Evolutionary conservation across 225 moss, liverwort and hornwort species (phyloP).

Genomic region (Thuidium tamariscinum): DNA sequence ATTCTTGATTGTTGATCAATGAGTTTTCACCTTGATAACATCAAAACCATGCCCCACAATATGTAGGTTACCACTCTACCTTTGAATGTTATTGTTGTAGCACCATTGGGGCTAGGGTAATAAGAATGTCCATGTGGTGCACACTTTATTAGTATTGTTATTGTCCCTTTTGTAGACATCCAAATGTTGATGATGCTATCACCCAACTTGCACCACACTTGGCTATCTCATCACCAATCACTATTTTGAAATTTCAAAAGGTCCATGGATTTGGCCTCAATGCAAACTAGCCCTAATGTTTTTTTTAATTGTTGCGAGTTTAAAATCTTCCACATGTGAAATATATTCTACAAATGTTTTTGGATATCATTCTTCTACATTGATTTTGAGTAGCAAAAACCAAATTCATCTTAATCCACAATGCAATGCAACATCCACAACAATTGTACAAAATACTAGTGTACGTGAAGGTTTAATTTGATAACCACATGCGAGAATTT

Average conservation of each 20-base stretch:
- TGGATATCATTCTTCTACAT: neutral
- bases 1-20: too few species aligned
- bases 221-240: neutral
- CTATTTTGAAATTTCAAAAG: neutral
- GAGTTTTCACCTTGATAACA: too few species aligned
- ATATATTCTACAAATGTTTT: neutral
- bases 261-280: rapidly evolving
- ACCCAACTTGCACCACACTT: too few species aligned
- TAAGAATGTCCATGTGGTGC: rapidly evolving
- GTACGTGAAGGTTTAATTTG: too few species aligned
- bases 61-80: too few species aligned
- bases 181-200: neutral
- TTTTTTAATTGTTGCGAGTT: neutral
- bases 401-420: neutral
- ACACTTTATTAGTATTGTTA: neutral
- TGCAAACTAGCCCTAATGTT: neutral
- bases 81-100: neutral
- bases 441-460: too few species aligned
- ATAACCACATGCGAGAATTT: too few species aligned
- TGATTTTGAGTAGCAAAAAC: rapidly evolving
- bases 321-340: neutral
- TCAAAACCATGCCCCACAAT: too few species aligned
- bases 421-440: rapidly evolving
- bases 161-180: neutral
- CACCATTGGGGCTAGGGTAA: rapidly evolving